Conservation (phyloP, 768 basidiomycete species). For the Mycena epipterygia region DNA sequence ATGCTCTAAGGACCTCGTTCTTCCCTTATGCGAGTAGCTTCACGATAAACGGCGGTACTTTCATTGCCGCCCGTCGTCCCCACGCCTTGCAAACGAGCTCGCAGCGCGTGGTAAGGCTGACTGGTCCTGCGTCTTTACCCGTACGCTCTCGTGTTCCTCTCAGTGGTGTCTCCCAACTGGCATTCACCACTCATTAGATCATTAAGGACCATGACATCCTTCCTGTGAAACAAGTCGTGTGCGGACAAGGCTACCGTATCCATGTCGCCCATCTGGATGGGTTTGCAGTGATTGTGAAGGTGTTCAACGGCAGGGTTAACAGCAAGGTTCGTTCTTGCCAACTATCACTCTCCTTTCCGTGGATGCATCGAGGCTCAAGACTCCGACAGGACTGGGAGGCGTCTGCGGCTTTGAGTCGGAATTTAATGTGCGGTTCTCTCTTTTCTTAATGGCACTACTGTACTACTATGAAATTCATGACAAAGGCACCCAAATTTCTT, state of each 20-base stretch:
- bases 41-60: not conserved
- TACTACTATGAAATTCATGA: not conserved
- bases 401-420: not conserved
- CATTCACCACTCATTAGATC: not conserved
- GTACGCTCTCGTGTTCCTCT: not conserved
- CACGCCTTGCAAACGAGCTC: not conserved
- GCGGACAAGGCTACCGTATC: not conserved
- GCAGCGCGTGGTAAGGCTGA: not conserved
- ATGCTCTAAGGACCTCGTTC: not conserved
- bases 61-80: not conserved
- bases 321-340: not conserved
- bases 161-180: not conserved
- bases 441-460: too few species aligned
- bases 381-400: not conserved
- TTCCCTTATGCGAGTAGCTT: not conserved
- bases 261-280: not conserved
- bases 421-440: not conserved
- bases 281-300: constrained; percentile 2
- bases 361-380: too few species aligned
- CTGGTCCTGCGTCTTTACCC: not conserved
- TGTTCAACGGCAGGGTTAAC: not conserved
- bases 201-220: not conserved
- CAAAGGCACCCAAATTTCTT: constrained; percentile 7
- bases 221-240: not conserved
- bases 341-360: too few species aligned